These are phyloP conservation scores for Botrytis galanthina DNA, from an alignment of 2,329 filamentous ascomycete species.

Conservation along the genomic window DNA sequence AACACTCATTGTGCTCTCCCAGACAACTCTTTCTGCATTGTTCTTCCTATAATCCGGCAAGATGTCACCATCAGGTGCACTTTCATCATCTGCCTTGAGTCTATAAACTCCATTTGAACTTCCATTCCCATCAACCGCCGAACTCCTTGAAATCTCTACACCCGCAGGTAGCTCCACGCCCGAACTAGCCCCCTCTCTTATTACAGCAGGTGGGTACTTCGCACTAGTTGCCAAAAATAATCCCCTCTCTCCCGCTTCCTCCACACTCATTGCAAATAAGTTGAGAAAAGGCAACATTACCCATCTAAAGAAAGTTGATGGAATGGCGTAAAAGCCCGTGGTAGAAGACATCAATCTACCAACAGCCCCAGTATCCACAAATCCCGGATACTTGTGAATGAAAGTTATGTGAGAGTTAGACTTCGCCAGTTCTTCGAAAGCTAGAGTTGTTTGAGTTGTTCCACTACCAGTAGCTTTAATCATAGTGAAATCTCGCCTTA, in stretches of 20 bases:
- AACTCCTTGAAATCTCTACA: slow-evolving; percentile 31
- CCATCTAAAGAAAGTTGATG: slow-evolving; percentile 26
- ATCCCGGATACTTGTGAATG: slow-evolving; percentile 43
- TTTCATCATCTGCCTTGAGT: slow-evolving; percentile 39
- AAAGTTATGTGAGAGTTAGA: slow-evolving; percentile 45
- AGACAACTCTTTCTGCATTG: slow-evolving; percentile 39
- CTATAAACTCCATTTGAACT: slow-evolving; percentile 44
- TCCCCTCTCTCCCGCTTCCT: slow-evolving; percentile 43
- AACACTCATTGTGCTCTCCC: slow-evolving; percentile 41
- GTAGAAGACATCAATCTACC: slow-evolving; percentile 29
- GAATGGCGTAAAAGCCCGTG: slow-evolving; percentile 30
- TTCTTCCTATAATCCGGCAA: slow-evolving; percentile 35
- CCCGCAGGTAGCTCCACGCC: slow-evolving; percentile 27
- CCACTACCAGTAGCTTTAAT: slow-evolving; percentile 46
- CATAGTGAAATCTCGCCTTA: slow-evolving; percentile 39
- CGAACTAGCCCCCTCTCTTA: slow-evolving; percentile 23
- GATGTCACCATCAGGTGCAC: slow-evolving; percentile 31
- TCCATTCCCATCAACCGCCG: slow-evolving; percentile 37
- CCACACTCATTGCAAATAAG: slow-evolving; percentile 32
- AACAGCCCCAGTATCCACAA: slow-evolving; percentile 37
- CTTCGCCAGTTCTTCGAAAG: slow-evolving; percentile 49
- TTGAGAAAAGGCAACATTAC: slow-evolving; percentile 36
- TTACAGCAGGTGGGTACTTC: slow-evolving; percentile 36
- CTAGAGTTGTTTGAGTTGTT: slow-evolving; percentile 51
- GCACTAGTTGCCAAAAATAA: slow-evolving; percentile 41